These are phyloP conservation scores for Sideroxylon spinosum DNA, from an alignment of 179 eudicot genomes.

Conservation along the genomic window DNA sequence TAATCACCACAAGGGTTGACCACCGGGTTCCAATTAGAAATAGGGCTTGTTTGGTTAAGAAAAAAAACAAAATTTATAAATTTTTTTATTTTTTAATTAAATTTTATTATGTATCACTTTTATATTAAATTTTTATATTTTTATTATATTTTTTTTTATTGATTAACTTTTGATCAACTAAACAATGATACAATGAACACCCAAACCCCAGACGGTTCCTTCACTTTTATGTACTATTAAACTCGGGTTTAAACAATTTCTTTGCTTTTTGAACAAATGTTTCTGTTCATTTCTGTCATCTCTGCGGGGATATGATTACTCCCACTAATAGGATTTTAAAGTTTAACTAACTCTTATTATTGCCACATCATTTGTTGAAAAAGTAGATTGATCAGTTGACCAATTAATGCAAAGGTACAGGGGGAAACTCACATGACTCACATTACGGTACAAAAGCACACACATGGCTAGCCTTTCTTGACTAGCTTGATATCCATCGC, in stretches of 20 bases:
- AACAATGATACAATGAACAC: no score
- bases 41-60: no score
- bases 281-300: not conserved
- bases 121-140: no score
- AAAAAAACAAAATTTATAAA: no score
- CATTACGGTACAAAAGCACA: not conserved
- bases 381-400: not conserved
- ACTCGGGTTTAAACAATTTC: not conserved
- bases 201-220: not conserved
- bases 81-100: no score
- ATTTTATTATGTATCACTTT: no score
- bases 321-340: constrained; percentile 5
- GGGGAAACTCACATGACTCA: not conserved
- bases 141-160: no score
- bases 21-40: no score
- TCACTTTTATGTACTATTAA: not conserved
- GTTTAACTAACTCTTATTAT: constrained; percentile 7
- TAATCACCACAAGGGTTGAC: no score
- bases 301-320: constrained; percentile 12
- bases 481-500: not conserved
- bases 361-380: constrained; percentile 10
- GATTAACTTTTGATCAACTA: no score
- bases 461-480: not conserved
- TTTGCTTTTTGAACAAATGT: not conserved
- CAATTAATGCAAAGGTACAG: not conserved